Percentiles rank a stretch among this genome's conserved stretches.
phyloP scores from a whole-genome alignment of 2,329 filamentous ascomycete species.

The Colletotrichum nymphaeae region DNA sequence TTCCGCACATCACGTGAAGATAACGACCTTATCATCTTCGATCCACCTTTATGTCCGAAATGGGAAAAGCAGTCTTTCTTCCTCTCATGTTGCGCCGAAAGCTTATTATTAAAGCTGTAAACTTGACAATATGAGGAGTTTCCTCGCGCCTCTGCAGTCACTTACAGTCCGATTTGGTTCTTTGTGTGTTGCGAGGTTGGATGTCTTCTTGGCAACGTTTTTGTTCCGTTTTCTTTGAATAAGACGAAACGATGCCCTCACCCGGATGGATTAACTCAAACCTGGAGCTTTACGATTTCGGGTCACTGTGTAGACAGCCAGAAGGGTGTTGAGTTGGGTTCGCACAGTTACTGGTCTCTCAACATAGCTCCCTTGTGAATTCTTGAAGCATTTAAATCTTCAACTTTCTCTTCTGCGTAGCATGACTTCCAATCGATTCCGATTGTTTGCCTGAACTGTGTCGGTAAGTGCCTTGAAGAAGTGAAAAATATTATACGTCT shows the following conservation, averaged over 20 bases:
- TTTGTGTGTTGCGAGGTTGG: neutral
- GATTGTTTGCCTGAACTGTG: neutral
- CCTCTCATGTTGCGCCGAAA: neutral
- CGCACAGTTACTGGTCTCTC: too few species aligned
- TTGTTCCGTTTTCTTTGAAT: too few species aligned
- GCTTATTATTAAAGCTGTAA: neutral
- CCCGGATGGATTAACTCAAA: too few species aligned
- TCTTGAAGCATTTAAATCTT: neutral
- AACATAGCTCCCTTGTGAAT: neutral
- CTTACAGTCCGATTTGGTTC: neutral
- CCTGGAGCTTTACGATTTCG: neutral
- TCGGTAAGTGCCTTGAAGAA: too few species aligned
- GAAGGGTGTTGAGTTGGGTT: neutral
- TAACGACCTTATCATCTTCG: neutral
- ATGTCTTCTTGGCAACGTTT: too few species aligned
- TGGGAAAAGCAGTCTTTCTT: neutral
- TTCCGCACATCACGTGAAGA: constrained; percentile 31
- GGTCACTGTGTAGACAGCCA: neutral
- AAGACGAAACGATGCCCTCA: too few species aligned
- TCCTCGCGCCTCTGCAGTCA: neutral
- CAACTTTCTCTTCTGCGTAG: neutral
- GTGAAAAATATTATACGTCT: too few species aligned
- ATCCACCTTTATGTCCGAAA: neutral
- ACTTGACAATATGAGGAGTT: neutral
- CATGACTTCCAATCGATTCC: neutral